Evolutionary conservation across 495 filamentous ascomycete genomes (phyloP), one percentile per base, ranked within the genome.

Genomic region (Lasiosphaeriaceae sp.): DNA sequence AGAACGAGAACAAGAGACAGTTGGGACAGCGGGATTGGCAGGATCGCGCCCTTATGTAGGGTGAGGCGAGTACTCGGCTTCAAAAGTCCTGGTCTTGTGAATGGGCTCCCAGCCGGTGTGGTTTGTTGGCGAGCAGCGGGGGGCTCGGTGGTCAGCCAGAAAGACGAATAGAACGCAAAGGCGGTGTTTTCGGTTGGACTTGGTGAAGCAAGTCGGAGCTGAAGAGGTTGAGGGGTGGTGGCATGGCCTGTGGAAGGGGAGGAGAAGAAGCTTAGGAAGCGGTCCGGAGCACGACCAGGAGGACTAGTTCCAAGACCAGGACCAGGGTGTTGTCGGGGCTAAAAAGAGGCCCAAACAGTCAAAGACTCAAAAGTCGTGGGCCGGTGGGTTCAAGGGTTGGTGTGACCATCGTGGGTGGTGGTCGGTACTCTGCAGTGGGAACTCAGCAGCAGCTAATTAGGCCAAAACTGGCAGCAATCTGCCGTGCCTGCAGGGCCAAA

Each of bases 341-440:
- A 51, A 51, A 49, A 31, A 51, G 49, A 51, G 50, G 50, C 50
- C 35, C 50, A 53, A 53, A 44, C 50, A 53, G 17, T 51, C 31
- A 21, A 34, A 35, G 11, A 20, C 26, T 19, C 48, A 17, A 24
- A 51, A 29, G 48, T 20, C 26, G 23, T 35, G 48, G 47, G 17
- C 26, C 21, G 26, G 23, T 16, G 21, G 24, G 17, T n/a, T n/a
- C n/a, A n/a, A n/a, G n/a, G n/a, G n/a, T 17, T 43, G 5, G 39
- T 17, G 39, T 43, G 39, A 17, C 14, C 1, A 16, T 43, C n/a
- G 39, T 17, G 4, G 9, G 14, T 14, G 39, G 12, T 43, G 9
- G 9, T 9, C 9, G 26, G 26, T 3, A 9, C 26, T 9, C 26
- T 31, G 26, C 3, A 31, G 4, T 31, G 26, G 26, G 26, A 31